Evolutionary conservation across 306 rosid genomes (phyloP), one percentile per base, ranked within the genome.

Genomic region (Inga laurina): DNA sequence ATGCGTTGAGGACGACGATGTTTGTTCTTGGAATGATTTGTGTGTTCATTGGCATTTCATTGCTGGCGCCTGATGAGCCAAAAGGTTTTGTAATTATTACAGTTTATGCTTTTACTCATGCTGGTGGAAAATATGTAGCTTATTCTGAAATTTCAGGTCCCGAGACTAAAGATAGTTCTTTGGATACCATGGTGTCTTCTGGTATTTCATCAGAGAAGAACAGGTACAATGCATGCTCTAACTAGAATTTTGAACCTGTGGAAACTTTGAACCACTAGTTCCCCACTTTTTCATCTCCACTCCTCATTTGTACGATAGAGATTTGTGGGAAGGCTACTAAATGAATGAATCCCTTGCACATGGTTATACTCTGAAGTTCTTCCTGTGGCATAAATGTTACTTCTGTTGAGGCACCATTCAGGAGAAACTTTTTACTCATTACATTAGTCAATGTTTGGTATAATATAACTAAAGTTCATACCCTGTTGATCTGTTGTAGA

Each of bases 31-130:
- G 99, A 74, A 88, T 94, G 97, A 76, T 88, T 88, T 96, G 91
- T 46, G 99, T 96, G 83, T 96, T 96, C 44, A 66, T 91, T 81
- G 99, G 99, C 86, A 96, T 96, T 89, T 91, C 97, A 80, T 89
- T 96, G 85, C 89, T 96, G 85, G 99, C 99, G 66, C 99, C 99
- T 43, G 99, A 96, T 82, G 99, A 96, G 34, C 62, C 97, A 13
- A 96, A 90, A 91, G 99, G 99, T 96, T 87, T 49, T 82, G 80
- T 75, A 52, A 62, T 75, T 30, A 5, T 75, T 18, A 10, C 3
- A 4, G 77, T 80, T 39, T 37, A 79, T 77, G 62, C 56, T 78
- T 80, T 66, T 65, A 45, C 52, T 35, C 4, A 65, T 59, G 74
- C 76, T 59, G 80, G 80, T 66, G 67, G 77, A 37, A 76, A 77